Base-by-base conservation (phyloP, 139 green algal species). In the Chlamydomonas sp. region DNA sequence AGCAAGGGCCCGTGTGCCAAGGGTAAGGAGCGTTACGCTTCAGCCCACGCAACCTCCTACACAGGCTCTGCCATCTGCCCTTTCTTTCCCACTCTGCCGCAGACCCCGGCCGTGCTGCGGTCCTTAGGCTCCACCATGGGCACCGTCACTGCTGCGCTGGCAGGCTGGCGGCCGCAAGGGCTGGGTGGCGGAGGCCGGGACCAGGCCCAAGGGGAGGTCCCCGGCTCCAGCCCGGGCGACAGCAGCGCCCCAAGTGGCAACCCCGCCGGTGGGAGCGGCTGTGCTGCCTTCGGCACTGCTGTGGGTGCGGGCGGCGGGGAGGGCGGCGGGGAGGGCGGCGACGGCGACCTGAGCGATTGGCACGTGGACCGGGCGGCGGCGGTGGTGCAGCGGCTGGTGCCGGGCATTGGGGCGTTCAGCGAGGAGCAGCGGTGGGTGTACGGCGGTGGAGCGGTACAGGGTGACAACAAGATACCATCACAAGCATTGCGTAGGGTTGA, bases 341-440 rank as follows among this genome's bases (percentile, higher is more conserved):
- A 5, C 3, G 8, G 10, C 20, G 67, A 3, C 17, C 68, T 49
- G 0, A 5, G 2, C 17, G n/a, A 77, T 49, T 49, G 71, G 83
- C 31, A 87, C 63, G 73, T 73, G 49, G 72, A 87, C 63, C 59
- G 5, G 10, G 83, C 31, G 0, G 72, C n/a, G 1, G 72, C 3
- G 61, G 83, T 87, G 83, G 31, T 87, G 31, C 31, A 61, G 62
- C 61, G 83, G 72, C 73, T 87, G 62, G 83, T 87, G 72, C 83
- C 83, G 1, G 5, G 14, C 73, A 64, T 87, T 1, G 14, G 8
- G 6, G 73, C 73, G 1, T 87, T 87, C n/a, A 61, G 76, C 72
- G 1, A 7, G 9, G 83, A 63, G n/a, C 83, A 49, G n/a, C 74
- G 12, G 83, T 87, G 62, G 57, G 82, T 4, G 8, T 1, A 7